Evolutionary conservation across 345 rosid species (phyloP).

Genomic region (Syzygium jambos): DNA sequence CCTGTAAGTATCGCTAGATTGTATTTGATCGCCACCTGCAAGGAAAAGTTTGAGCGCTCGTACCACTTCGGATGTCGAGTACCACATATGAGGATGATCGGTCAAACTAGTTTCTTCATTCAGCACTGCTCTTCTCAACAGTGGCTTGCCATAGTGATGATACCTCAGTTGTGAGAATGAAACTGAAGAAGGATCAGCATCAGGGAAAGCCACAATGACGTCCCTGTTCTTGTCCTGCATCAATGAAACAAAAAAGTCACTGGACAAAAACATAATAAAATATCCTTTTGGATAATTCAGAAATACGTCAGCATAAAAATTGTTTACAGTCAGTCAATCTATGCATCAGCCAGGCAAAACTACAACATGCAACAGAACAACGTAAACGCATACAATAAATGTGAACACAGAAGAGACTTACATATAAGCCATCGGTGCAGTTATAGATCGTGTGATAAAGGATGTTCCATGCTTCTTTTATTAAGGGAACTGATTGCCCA

Average conservation of each 20-base stretch:
- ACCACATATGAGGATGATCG: constrained; percentile 66
- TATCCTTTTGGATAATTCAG: neutral
- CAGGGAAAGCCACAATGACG: constrained; percentile 70
- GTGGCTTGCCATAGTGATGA: constrained; percentile 15
- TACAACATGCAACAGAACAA: neutral
- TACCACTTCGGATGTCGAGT: constrained; percentile 49
- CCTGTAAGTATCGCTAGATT: constrained; percentile 44
- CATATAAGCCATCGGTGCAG: constrained; percentile 61
- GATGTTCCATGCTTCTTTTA: constrained; percentile 49
- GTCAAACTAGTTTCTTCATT: constrained; percentile 20
- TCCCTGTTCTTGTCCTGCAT: constrained; percentile 74
- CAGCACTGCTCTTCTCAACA: constrained; percentile 21
- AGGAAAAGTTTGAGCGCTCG: constrained; percentile 50
- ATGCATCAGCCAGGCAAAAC: neutral
- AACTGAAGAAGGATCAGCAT: constrained; percentile 45
- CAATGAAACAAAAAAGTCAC: neutral
- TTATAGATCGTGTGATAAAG: constrained; percentile 56
- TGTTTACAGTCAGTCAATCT: neutral
- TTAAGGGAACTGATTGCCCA: constrained; percentile 31
- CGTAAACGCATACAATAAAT: neutral
- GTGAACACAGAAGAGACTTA: constrained; percentile 18
- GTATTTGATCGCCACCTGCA: constrained; percentile 33
- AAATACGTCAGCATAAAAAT: neutral
- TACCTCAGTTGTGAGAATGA: constrained; percentile 8
- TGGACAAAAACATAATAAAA: neutral